These are phyloP conservation scores for Fennellomyces sp. DNA, from an alignment of 371 early-diverging fungal genomes.

Conservation along the genomic window DNA sequence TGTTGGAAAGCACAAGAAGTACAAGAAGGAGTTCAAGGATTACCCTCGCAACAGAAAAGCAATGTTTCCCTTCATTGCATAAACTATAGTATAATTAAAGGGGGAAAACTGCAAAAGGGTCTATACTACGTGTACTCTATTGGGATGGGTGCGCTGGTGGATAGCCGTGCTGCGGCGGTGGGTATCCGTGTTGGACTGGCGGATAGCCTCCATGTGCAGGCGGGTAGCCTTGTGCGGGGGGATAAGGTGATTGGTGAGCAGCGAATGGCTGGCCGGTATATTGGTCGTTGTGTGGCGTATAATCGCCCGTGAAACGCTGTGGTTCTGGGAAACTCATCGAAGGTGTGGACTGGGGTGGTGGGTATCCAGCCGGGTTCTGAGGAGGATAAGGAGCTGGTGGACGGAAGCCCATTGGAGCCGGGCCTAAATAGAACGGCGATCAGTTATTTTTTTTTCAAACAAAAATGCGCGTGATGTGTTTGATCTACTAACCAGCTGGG, in stretches of 20 bases:
- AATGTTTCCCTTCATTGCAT: slow-evolving; percentile 87
- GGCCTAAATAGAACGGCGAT: neutral
- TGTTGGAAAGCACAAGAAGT: slow-evolving; percentile 92
- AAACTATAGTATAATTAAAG: slow-evolving; percentile 23
- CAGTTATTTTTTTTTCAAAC: neutral
- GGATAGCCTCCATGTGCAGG: slow-evolving; percentile 9
- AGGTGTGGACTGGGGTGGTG: slow-evolving; percentile 5
- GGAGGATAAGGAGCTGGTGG: slow-evolving; percentile 10
- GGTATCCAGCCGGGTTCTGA: neutral
- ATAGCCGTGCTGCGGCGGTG: slow-evolving; percentile 17
- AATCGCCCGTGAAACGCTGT: slow-evolving; percentile 10
- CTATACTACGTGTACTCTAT: too few relatives aligned
- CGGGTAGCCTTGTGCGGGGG: slow-evolving; percentile 16
- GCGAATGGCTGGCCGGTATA: slow-evolving; percentile 18
- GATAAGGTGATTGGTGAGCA: slow-evolving; percentile 19
- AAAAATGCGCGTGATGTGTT: neutral
- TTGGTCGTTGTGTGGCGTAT: slow-evolving; percentile 7
- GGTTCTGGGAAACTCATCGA: slow-evolving; percentile 22
- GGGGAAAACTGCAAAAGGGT: neutral
- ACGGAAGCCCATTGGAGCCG: slow-evolving; percentile 11
- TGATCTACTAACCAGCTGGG: neutral
- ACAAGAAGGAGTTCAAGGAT: slow-evolving; percentile 89
- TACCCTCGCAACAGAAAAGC: slow-evolving; percentile 91
- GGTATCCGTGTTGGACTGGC: neutral
- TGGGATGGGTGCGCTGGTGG: slow-evolving; percentile 16